Percentiles rank a stretch among this genome's conserved stretches.
These are phyloP conservation scores for Fraxinus americana DNA, from an alignment of 257 asterid genomes.

Conservation along the genomic window DNA sequence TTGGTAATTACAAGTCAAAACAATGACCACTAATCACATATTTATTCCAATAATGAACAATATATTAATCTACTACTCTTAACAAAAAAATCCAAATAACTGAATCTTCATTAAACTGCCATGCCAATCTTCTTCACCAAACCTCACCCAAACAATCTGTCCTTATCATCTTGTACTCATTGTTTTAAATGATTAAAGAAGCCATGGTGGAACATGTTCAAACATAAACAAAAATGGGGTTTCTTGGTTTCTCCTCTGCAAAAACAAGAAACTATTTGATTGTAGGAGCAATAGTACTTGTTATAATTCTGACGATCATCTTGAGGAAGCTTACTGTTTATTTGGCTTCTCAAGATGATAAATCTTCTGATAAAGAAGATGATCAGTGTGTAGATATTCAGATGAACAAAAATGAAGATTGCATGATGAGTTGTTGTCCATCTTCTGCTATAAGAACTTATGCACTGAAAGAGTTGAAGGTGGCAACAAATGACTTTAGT, in stretches of 20 bases:
- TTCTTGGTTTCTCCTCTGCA: slow-evolving; percentile 60
- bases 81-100: slow-evolving; percentile 32
- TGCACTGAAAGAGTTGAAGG: slow-evolving; percentile 57
- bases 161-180: slow-evolving; percentile 1
- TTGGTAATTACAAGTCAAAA: slow-evolving; percentile 37
- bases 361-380: slow-evolving; percentile 8
- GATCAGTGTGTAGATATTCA: slow-evolving; percentile 14
- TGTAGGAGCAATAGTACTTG: slow-evolving; percentile 50
- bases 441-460: slow-evolving; percentile 56
- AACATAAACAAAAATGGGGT: slow-evolving; percentile 47
- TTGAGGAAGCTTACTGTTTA: slow-evolving; percentile 45
- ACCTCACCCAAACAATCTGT: background rate
- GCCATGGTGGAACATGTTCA: slow-evolving; percentile 25
- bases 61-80: slow-evolving; percentile 23
- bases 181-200: slow-evolving; percentile 23
- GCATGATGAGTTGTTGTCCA: slow-evolving; percentile 4
- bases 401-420: background rate
- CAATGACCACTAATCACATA: slow-evolving; percentile 37
- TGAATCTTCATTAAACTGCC: slow-evolving; percentile 44
- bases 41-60: slow-evolving; percentile 28
- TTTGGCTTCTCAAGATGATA: slow-evolving; percentile 26
- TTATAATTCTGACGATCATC: slow-evolving; percentile 47
- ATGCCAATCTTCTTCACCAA: slow-evolving; percentile 1
- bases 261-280: slow-evolving; percentile 50
- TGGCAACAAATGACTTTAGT: slow-evolving; percentile 63